phyloP scores from a whole-genome alignment of 768 basidiomycete species.

The Ramaria sp. region DNA sequence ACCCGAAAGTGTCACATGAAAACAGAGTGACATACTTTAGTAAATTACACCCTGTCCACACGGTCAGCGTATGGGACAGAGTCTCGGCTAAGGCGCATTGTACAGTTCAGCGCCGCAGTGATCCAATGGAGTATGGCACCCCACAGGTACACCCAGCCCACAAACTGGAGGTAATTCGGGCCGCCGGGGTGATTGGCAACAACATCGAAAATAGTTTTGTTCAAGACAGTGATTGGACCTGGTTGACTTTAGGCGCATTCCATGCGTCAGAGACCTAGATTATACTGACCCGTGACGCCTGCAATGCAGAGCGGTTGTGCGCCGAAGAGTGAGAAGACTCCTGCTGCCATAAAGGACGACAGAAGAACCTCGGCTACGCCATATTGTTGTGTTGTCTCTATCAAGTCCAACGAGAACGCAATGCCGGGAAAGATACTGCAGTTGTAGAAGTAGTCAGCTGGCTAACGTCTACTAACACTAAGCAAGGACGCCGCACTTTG shows the following conservation, averaged over 20 bases:
- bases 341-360: conserved; percentile 82
- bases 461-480: background rate
- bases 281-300: conserved; percentile 52
- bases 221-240: conserved; percentile 90
- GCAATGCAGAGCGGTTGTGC: conserved; percentile 89
- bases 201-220: conserved; percentile 81
- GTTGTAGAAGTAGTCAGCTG: background rate
- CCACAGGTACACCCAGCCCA: conserved; percentile 92
- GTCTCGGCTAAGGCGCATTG: conserved; percentile 13
- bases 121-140: conserved; percentile 47
- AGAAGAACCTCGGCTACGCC: conserved; percentile 81
- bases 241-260: conserved; percentile 7
- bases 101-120: conserved; percentile 70
- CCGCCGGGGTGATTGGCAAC: conserved; percentile 43
- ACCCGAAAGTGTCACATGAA: conserved; percentile 87
- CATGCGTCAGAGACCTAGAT: background rate
- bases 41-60: conserved; percentile 64
- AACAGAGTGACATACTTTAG: conserved; percentile 82
- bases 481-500: conserved; percentile 43
- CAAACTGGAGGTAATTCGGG: conserved; percentile 73
- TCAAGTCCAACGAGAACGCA: conserved; percentile 85
- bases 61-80: background rate
- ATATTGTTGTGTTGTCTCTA: conserved; percentile 83
- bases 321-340: conserved; percentile 77
- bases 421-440: conserved; percentile 76